phyloP scores from a whole-genome alignment of 805 yeast genomes.

The Alloascoidea africana region DNA sequence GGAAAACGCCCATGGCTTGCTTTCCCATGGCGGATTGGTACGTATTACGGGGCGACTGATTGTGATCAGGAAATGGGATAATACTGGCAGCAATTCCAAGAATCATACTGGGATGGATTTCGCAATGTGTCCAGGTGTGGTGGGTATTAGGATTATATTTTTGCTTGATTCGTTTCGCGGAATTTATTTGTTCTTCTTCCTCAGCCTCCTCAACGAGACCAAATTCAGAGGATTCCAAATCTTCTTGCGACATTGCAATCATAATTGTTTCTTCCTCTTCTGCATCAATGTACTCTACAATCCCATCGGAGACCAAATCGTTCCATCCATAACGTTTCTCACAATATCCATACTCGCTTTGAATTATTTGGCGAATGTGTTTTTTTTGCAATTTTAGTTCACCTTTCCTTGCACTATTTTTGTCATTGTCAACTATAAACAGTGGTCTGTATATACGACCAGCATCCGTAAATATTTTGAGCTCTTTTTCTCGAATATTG shows the following conservation, averaged over 20 bases:
- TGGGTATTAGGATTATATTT: slow-evolving; percentile 40
- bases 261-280: slow-evolving; percentile 97
- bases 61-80: slow-evolving; percentile 99
- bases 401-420: slow-evolving; percentile 34
- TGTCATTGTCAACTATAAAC: slow-evolving; percentile 77
- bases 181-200: slow-evolving; percentile 32
- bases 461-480: slow-evolving; percentile 93
- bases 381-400: slow-evolving; percentile 76
- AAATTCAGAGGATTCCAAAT: slow-evolving; percentile 49
- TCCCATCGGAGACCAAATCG: slow-evolving; percentile 66
- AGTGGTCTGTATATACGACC: slow-evolving; percentile 97
- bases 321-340: slow-evolving; percentile 68
- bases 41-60: slow-evolving; percentile 98
- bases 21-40: slow-evolving; percentile 99
- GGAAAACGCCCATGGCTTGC: slow-evolving; percentile 98
- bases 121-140: slow-evolving; percentile 96
- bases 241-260: slow-evolving; percentile 99
- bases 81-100: slow-evolving; percentile 97
- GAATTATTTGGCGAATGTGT: slow-evolving; percentile 53
- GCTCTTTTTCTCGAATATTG: slow-evolving; percentile 93
- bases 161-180: slow-evolving; percentile 79
- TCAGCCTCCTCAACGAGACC: slow-evolving; percentile 20
- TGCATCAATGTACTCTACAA: slow-evolving; percentile 94
- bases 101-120: slow-evolving; percentile 97
- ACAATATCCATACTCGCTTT: slow-evolving; percentile 24